Evolutionary conservation across 306 rosid genomes (phyloP), one percentile per base, ranked within the genome.

Genomic region (Vachellia collinsii): DNA sequence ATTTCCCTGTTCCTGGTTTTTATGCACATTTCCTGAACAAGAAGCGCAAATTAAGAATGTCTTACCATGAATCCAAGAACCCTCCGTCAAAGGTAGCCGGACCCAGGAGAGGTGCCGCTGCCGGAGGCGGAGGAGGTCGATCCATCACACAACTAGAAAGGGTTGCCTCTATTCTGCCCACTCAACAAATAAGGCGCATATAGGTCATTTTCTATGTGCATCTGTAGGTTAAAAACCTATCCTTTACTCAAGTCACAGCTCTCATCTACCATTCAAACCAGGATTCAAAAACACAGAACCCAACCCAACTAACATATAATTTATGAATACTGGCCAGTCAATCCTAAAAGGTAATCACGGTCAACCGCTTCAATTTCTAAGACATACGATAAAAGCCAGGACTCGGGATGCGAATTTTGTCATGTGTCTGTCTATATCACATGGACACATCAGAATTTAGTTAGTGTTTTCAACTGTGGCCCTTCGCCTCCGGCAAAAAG

Each of bases 221-320:
- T 3, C 14, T 25, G 22, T 7, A 79, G 42, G 53, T 56, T 74
- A 65, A 46, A 16, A 64, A 64, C 75, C 76, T 86, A 56, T 84
- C n/a, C n/a, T 72, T 64, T 80, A 91, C 37, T 51, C 84, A 56
- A 77, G 79, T 85, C 89, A 74, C 8, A 64, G 54, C 53, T 81
- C 66, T 79, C 80, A 87, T 66, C 97, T 86, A 90, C 97, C 97
- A 82, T 88, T 92, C 97, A 92, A 86, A 82, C 70, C 4, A 17
- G 36, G 61, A 70, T 22, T 85, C 46, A 70, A 54, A 81, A 39
- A 44, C 59, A 72, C 29, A 62, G 56, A 37, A n/a, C 37, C 36
- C 76, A 53, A 29, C 77, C 70, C 92, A 88, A 78, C 93, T 86
- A 91, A 84, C 92, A 70, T 67, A 3, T 68, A 8, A 29, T 61